Evolutionary conservation across 176 grass and related monocot species (phyloP), one percentile per base, ranked within the genome.

Genomic region (Eremochloa ophiuroides): DNA sequence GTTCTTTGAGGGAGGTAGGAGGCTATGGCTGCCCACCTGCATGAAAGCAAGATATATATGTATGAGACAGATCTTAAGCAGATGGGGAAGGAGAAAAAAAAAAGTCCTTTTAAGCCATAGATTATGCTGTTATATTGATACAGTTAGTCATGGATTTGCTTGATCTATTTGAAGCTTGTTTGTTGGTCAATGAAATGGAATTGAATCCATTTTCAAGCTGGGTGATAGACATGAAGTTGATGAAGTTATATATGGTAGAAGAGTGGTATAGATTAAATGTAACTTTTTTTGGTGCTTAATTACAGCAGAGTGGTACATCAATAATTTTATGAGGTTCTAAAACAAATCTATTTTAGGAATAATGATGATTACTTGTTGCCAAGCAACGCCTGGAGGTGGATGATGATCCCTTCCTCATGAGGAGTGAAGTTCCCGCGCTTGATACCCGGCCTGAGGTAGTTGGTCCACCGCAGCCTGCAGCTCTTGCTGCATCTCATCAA

Each of bases 401-500:
- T 79, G 50, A 90, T 90, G 69, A 90, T 90, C 60, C 88, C 88
- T 55, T 90, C 88, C 79, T 90, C 88, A 28, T 89, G 88, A 10
- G 73, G 78, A 11, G 83, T 89, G 79, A 89, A 89, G 73, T 89
- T 89, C 3, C 88, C 88, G 1, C 88, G 65, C 66, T 82, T 86
- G n/a, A 89, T 89, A 18, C 88, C 88, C 0, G 88, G 83, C 31
- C 88, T 78, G 4, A 89, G 79, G 31, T 89, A 89, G 73, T 89
- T 89, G 1, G 88, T 89, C 88, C 88, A 89, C 66, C 83, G 58
- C 18, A 89, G 79, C 73, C 88, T 82, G 20, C 88, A 89, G 30
- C 88, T 89, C 88, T 89, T 89, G 79, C 88, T 89, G 46, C 88
- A 89, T 60, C 88, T 86, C 83, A 89, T 89, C 88, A 89, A 82